Evolutionary conservation across 345 rosid genomes (phyloP), one percentile per base, ranked within the genome.

Genomic region (Syzygium jambos): DNA sequence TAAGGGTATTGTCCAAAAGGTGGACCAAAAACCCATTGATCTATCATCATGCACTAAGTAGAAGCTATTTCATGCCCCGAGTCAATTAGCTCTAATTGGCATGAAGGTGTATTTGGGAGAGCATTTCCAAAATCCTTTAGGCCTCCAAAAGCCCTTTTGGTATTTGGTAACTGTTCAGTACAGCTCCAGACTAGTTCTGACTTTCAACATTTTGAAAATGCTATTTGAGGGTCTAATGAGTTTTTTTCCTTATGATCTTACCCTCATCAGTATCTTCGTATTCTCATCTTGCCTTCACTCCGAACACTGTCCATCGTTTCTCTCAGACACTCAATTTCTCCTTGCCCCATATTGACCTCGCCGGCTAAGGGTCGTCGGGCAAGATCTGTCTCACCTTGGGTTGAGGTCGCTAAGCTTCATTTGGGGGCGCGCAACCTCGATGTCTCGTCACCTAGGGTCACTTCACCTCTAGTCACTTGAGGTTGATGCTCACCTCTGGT

Each of bases 311-410:
- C 4, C 19, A 14, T 30, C 11, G 3, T 29, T 22, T 65, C 22
- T 65, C 77, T 29, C 16, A 4, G 3, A 14, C 77, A 14, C 19
- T 61, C 10, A n/a, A 63, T 14, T 7, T 16, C 8, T n/a, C 17
- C 34, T 63, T 29, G 9, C 38, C 5, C 19, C 29, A 63, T 2
- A 63, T 63, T 5, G 29, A n/a, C 9, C 78, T 29, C 7, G 21
- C 5, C 8, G 9, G 22, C 5, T 1, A 4, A 65, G 41, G 19
- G 41, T 17, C 5, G 0, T 4, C 1, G 1, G 2, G 43, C 1
- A 30, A 65, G 41, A 65, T 65, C 2, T 3, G 5, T 65, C 78
- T 65, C 43, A 15, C 78, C 25, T 2, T 15, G 3, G 41, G 41
- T 4, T 0, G 11, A 16, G 21, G 77, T 63, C 21, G 11, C 5